phyloP scores from a whole-genome alignment of 352 stramenopile species.

The Pythium rishiriense region DNA sequence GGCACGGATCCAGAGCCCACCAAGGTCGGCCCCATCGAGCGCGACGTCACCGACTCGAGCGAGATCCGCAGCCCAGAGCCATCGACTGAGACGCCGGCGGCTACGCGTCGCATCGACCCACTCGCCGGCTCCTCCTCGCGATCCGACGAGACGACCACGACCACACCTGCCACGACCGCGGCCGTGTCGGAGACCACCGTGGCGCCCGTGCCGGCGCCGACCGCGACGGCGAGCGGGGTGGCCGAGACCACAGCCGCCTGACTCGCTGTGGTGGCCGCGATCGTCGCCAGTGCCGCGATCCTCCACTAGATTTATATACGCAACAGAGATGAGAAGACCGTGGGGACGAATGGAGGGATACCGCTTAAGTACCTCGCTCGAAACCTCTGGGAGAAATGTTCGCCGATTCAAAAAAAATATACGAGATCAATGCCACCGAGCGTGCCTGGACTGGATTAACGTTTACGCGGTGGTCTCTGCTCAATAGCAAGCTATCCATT shows the following conservation, averaged over 20 bases:
- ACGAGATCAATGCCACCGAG: no score
- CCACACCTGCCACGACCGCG: neutral
- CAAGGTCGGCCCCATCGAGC: neutral
- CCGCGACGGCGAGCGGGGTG: neutral
- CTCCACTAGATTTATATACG: neutral
- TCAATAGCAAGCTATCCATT: no score
- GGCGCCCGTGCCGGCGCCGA: neutral
- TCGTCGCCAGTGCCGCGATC: neutral
- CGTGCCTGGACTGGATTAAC: no score
- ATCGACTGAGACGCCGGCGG: neutral
- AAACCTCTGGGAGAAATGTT: no score
- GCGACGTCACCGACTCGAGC: neutral
- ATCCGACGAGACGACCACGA: neutral
- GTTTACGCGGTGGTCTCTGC: no score
- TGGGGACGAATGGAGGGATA: no score
- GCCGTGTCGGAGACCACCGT: neutral
- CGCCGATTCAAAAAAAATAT: no score
- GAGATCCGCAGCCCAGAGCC: neutral
- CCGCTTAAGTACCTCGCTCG: no score
- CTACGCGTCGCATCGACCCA: neutral
- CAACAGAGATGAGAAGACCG: no score
- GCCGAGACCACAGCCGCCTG: neutral
- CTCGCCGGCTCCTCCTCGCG: neutral
- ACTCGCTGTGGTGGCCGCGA: neutral
- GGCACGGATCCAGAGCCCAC: slow-evolving; percentile 2